phyloP scores from a whole-genome alignment of 257 asterid genomes.

The Linderniella brevidens region DNA sequence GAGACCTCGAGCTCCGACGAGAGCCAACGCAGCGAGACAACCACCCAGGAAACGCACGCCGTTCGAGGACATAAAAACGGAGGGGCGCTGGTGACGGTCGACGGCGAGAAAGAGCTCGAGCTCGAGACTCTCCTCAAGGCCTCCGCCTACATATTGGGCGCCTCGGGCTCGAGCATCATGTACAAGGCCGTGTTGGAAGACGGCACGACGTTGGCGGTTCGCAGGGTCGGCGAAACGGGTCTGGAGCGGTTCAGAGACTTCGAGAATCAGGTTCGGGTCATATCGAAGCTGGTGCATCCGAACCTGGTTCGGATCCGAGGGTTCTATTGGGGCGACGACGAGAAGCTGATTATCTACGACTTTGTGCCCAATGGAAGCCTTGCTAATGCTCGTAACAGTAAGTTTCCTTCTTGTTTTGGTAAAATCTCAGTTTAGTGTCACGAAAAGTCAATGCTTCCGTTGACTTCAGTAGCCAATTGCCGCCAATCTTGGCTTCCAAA shows the following conservation, averaged over 20 bases:
- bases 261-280: conserved; percentile 58
- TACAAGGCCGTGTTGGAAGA: conserved; percentile 91
- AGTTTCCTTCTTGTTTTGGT: no score
- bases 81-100: conserved; percentile 68
- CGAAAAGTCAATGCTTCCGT: no score
- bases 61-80: conserved; percentile 44
- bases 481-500: conserved; percentile 5
- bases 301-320: conserved; percentile 76
- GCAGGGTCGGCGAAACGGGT: conserved; percentile 78
- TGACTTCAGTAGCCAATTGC: no score
- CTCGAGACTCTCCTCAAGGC: conserved; percentile 79
- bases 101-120: conserved; percentile 72
- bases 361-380: conserved; percentile 90
- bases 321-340: conserved; percentile 88
- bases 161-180: conserved; percentile 86
- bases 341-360: conserved; percentile 84
- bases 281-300: conserved; percentile 74
- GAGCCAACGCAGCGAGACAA: conserved; percentile 11
- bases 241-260: conserved; percentile 79
- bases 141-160: conserved; percentile 80
- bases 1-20: conserved; percentile 28
- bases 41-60: conserved; percentile 8
- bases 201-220: conserved; percentile 66
- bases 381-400: conserved; percentile 81
- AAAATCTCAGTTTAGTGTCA: no score